Conservation (phyloP, 140 eudicot genomes). For the Ambrosia hybrid region DNA sequence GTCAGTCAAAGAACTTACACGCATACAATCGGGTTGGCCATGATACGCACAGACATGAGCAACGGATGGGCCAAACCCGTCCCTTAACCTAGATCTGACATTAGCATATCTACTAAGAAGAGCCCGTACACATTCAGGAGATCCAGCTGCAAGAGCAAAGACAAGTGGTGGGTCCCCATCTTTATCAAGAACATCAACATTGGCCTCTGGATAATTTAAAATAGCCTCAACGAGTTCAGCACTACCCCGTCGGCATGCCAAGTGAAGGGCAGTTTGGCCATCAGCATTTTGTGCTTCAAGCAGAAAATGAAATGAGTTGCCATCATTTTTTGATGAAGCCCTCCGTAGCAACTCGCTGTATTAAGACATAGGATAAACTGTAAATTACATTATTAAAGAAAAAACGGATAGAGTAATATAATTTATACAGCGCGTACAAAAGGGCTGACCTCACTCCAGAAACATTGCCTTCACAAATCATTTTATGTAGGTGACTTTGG, state of each 20-base stretch:
- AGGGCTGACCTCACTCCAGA: conserved; percentile 74
- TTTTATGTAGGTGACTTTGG: conserved; percentile 69
- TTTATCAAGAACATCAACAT: conserved; percentile 91
- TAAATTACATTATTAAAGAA: conserved; percentile 17
- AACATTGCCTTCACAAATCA: conserved; percentile 86
- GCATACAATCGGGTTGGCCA: conserved; percentile 99
- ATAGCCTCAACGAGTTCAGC: conserved; percentile 82
- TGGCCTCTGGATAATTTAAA: conserved; percentile 70
- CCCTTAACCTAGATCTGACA: conserved; percentile 84
- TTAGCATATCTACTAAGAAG: conserved; percentile 83
- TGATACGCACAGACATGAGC: conserved; percentile 99
- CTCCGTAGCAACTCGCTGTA: conserved; percentile 77
- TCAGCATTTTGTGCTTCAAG: conserved; percentile 90
- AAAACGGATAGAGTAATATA: not conserved
- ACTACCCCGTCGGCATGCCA: conserved; percentile 98
- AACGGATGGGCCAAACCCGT: conserved; percentile 96
- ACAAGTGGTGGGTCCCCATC: conserved; percentile 99
- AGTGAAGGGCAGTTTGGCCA: conserved; percentile 98
- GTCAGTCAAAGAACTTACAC: conserved; percentile 51
- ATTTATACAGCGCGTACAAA: not conserved
- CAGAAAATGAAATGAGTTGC: conserved; percentile 49
- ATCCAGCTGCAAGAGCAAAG: conserved; percentile 97
- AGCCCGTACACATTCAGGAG: conserved; percentile 96
- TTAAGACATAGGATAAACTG: conserved; percentile 12
- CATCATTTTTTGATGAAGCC: conserved; percentile 56